Evolutionary conservation across 2,329 filamentous ascomycete species (phyloP), one percentile per base, ranked within the genome.

Genomic region (Periconia macrospinosa): DNA sequence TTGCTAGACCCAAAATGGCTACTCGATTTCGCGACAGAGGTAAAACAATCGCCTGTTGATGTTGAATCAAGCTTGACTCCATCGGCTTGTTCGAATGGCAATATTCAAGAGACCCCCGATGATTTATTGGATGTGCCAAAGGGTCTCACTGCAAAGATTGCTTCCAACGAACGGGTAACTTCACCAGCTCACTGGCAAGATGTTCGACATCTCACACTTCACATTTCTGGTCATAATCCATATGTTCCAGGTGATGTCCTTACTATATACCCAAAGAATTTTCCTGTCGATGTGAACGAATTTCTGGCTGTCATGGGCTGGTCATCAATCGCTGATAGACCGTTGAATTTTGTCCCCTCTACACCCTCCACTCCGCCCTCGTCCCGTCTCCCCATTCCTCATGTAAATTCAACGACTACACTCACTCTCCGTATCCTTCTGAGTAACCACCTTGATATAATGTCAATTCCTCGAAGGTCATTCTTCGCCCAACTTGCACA

Each of bases 151-250:
- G 89, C 87, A 9, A 81, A 73, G 0, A 69, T 99, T 0, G 65
- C 78, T 0, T 70, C 75, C n/a, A 96, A 96, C 67, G 72, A 78
- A 17, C 84, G 92, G 15, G 73, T 96, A 6, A 99, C 94, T 0
- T 86, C 92, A 0, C 46, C 72, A 1, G 78, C 79, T 1, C 94
- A 99, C 75, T 97, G 91, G 87, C 94, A 99, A 77, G 94, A 99
- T 76, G 93, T 97, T 43, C 89, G 94, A 0, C 84, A 90, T 49
- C 75, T 97, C n/a, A 81, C 79, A 1, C 79, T 97, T 14, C 79
- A 70, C 11, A 74, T 79, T 13, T 63, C 74, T 2, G 69, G 66
- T 44, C 60, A 67, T 2, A 72, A 76, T 69, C 77, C 71, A 44
- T 88, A 87, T 65, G 69, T 68, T 0, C 92, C 94, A 0, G 92